Evolutionary conservation across 75 land plant genomes (phyloP).

Genomic region (Pseudotsuga menziesii): DNA sequence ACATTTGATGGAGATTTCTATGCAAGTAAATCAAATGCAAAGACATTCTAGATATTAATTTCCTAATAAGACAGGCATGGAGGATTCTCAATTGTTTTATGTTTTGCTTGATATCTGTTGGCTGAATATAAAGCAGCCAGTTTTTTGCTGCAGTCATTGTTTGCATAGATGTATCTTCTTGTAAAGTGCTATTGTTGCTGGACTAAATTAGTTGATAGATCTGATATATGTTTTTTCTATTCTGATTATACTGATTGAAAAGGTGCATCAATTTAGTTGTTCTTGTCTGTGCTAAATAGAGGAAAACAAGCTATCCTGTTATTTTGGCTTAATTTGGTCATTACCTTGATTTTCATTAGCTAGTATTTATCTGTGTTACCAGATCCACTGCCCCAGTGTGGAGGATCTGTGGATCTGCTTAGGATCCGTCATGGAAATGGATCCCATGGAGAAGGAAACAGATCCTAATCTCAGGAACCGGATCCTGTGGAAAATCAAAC

Average conservation of each 20-base stretch:
- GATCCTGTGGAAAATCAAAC: no score
- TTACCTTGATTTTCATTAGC: neutral
- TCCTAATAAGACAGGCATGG: neutral
- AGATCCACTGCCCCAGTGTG: neutral
- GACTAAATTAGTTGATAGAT: neutral
- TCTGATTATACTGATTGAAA: neutral
- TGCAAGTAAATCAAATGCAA: neutral
- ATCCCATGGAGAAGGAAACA: no score
- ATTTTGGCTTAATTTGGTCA: neutral
- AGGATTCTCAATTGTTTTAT: neutral
- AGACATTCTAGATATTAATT: neutral
- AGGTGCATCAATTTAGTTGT: neutral
- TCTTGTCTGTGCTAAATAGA: neutral
- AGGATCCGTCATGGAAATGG: neutral
- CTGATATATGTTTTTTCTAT: neutral
- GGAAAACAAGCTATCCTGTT: neutral
- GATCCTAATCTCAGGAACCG: no score
- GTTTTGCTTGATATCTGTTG: neutral
- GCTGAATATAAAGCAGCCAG: neutral
- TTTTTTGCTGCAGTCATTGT: neutral
- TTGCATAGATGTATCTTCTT: neutral
- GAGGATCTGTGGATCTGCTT: neutral
- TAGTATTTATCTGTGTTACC: neutral
- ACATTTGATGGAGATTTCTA: conserved; percentile 2
- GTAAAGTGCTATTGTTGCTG: neutral